Evolutionary conservation across 1,284 basidiomycete species (phyloP), one percentile per base, ranked within the genome.

Genomic region (Tetrapyrgos nigripes): DNA sequence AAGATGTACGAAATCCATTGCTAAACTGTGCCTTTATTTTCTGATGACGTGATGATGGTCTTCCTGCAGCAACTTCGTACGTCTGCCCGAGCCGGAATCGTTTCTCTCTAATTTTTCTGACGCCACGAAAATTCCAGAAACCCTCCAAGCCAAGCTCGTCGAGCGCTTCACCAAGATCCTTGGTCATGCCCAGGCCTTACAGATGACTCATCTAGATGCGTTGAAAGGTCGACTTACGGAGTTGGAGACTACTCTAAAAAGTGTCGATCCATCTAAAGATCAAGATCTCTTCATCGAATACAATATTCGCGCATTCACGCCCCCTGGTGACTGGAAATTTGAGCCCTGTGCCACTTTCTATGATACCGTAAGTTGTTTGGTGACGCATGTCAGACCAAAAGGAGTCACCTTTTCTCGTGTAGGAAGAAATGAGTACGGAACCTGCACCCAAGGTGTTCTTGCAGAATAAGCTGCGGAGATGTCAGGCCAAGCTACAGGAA

Each of bases 321-420:
- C 82, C 13, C 91, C 92, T 19, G 65, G 64, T 23, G 86, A 92
- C 67, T 91, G 85, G 86, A 71, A 62, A 47, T 93, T 93, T 66
- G 91, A 93, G 67, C 88, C 91, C n/a, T 92, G 88, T 64, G 63
- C 81, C 4, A 83, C 75, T 58, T 85, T 90, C 66, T 92, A 93
- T 69, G 92, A 93, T 67, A 89, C 84, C 47, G 90, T 85, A 66
- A 64, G 84, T 72, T 4, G 10, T 53, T 21, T 37, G 45, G 50
- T 13, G 19, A 26, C 13, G 24, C 5, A 17, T 6, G 11, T 24
- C 28, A n/a, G 21, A 19, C 37, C 26, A 21, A 31, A 24, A 23
- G 45, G 13, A 21, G 29, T 55, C 55, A 49, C 58, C n/a, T n/a
- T n/a, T n/a, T n/a, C n/a, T n/a, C n/a, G n/a, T n/a, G n/a, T n/a